phyloP scores from a whole-genome alignment of 371 early-diverging fungal genomes.

The Actinomortierella ambigua region DNA sequence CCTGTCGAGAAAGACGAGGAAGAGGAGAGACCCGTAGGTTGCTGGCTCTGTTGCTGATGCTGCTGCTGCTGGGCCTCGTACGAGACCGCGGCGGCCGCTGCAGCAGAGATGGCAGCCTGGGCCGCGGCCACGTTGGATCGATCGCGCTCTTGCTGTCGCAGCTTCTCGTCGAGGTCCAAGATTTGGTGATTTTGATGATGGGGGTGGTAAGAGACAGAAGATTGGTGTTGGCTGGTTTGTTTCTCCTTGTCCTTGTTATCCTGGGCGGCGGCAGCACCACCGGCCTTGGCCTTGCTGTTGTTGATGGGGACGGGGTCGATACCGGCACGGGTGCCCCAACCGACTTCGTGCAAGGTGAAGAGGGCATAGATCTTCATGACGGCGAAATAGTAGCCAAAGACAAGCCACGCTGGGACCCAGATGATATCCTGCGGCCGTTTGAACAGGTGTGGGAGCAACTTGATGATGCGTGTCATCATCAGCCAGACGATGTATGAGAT shows the following conservation, averaged over 20 bases:
- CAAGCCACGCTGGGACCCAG: slow-evolving; percentile 67
- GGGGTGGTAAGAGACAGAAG: too few relatives aligned
- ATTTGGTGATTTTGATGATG: too few relatives aligned
- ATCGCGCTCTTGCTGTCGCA: slow-evolving; percentile 1
- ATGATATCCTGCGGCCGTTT: slow-evolving; percentile 69
- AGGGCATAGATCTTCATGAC: slow-evolving; percentile 75
- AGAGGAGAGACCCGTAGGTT: too few relatives aligned
- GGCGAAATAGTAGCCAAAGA: slow-evolving; percentile 77
- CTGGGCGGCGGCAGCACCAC: slow-evolving; percentile 17
- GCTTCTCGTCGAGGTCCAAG: slow-evolving; percentile 17
- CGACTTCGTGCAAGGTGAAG: slow-evolving; percentile 72
- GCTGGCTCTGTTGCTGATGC: slow-evolving; percentile 3
- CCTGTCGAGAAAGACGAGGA: too few relatives aligned
- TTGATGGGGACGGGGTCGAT: slow-evolving; percentile 39
- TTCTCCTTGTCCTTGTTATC: slow-evolving; percentile 32
- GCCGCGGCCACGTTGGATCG: slow-evolving; percentile 10
- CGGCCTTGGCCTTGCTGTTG: too few relatives aligned
- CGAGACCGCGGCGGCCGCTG: slow-evolving; percentile 28
- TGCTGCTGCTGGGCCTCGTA: slow-evolving; percentile 20
- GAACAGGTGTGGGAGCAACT: slow-evolving; percentile 71
- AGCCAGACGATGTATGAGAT: slow-evolving; percentile 71
- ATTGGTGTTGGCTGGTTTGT: slow-evolving; percentile 12
- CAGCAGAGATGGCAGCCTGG: slow-evolving; percentile 40
- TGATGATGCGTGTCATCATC: slow-evolving; percentile 69
- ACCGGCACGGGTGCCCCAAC: slow-evolving; percentile 77